Evolutionary conservation across 805 yeast genomes (phyloP).

Genomic region (Wickerhamiella parazyma): DNA sequence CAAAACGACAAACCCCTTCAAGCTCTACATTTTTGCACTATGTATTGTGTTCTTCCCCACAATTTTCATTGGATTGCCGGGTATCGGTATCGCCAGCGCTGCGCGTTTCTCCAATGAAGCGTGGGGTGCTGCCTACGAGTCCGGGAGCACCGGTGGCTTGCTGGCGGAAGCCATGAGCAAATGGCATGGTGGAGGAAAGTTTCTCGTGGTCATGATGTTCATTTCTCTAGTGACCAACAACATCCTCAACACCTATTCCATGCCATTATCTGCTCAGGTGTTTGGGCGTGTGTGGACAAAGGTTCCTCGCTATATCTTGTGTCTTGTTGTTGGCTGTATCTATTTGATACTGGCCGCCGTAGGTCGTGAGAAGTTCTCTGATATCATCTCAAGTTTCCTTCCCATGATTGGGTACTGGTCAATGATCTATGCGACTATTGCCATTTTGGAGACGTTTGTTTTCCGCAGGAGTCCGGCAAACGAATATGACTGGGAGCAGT

Average conservation of each 20-base stretch:
- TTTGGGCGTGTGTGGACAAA: conserved; percentile 34
- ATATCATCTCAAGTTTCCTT: conserved; percentile 63
- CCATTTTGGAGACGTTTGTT: conserved; percentile 57
- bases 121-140: conserved; percentile 45
- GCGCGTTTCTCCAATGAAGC: conserved; percentile 39
- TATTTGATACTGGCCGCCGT: conserved; percentile 60
- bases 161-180: conserved; percentile 47
- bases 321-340: conserved; percentile 45
- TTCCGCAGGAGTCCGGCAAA: conserved; percentile 36
- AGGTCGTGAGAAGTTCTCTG: conserved; percentile 59
- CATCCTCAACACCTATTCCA: conserved; percentile 66
- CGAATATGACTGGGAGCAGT: conserved; percentile 57
- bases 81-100: conserved; percentile 53
- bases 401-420: conserved; percentile 93
- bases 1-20: conserved; percentile 44
- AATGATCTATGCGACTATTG: conserved; percentile 58
- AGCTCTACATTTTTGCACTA: conserved; percentile 48
- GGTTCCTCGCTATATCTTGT: conserved; percentile 70
- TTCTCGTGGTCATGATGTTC: conserved; percentile 53
- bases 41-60: conserved; percentile 60
- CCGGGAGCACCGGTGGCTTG: conserved; percentile 64
- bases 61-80: conserved; percentile 60
- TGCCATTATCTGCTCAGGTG: conserved; percentile 66
- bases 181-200: conserved; percentile 71
- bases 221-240: conserved; percentile 71